Conservation (phyloP, 305 asterid genomes). For the Rubia peregrina region DNA sequence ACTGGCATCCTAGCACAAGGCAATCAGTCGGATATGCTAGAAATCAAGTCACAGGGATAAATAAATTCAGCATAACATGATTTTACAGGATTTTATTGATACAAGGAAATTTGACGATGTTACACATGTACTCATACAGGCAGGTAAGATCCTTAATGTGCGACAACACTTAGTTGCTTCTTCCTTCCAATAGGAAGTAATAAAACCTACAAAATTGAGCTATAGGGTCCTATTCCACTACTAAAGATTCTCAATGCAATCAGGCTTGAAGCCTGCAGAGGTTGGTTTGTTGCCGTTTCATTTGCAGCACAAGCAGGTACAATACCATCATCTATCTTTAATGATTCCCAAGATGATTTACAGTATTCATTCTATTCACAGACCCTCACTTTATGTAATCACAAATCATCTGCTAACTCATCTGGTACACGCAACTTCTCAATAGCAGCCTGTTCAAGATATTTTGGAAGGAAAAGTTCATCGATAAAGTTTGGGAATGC, state of each 20-base stretch:
- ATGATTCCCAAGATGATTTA: neutral
- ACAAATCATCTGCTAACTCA: constrained; percentile 55
- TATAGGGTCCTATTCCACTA: neutral
- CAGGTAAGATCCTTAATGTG: neutral
- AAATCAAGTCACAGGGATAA: neutral
- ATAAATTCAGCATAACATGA: neutral
- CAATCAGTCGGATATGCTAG: too few relatives aligned
- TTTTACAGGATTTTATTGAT: neutral
- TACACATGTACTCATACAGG: neutral
- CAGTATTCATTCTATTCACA: neutral
- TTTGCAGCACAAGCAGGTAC: constrained; percentile 3
- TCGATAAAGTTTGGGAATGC: neutral
- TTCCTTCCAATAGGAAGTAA: neutral
- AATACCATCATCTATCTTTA: neutral
- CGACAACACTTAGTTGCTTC: neutral
- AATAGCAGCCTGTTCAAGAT: constrained; percentile 64
- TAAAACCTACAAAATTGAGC: constrained; percentile 18
- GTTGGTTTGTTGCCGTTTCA: neutral
- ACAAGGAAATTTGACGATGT: constrained; percentile 8
- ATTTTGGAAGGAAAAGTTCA: neutral
- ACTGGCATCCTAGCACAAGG: too few relatives aligned
- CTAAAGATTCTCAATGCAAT: neutral
- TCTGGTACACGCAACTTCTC: constrained; percentile 92
- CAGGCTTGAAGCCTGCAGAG: neutral
- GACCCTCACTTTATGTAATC: constrained; percentile 17